These are phyloP conservation scores for Cinnamomum micranthum DNA, from an alignment of 164 flowering plant genomes.

Conservation along the genomic window DNA sequence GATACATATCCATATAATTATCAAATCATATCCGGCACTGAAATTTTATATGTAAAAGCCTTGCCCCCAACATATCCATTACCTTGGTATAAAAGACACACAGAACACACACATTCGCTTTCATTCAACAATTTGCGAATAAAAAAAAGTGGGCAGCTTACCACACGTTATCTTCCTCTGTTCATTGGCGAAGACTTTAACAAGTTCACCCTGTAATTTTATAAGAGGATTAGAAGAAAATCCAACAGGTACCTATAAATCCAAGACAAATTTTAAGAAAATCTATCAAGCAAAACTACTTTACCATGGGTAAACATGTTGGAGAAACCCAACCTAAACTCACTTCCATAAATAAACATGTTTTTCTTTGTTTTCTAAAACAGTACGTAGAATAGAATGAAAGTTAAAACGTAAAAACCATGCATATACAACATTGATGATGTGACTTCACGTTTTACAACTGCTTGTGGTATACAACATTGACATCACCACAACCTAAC, in stretches of 20 bases:
- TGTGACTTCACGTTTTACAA: too few species aligned
- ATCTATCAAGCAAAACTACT: neutral
- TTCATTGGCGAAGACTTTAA: slow-evolving; percentile 89
- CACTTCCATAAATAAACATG: neutral
- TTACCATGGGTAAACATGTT: neutral
- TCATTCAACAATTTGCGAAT: neutral
- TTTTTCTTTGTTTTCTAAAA: too few species aligned
- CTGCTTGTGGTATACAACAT: neutral
- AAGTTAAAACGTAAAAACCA: neutral
- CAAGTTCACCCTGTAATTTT: slow-evolving; percentile 83
- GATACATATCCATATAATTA: too few species aligned
- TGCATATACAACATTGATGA: too few species aligned
- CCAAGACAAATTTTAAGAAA: neutral
- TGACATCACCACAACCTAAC: neutral
- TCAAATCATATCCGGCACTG: too few species aligned
- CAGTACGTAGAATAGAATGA: neutral
- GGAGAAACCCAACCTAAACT: neutral
- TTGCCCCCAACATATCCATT: too few species aligned
- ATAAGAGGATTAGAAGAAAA: neutral
- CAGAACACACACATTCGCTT: neutral
- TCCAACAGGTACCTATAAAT: too few species aligned
- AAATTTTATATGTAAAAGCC: too few species aligned
- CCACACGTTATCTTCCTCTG: slow-evolving; percentile 81
- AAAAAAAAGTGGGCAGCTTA: slow-evolving; percentile 24
- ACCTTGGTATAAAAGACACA: neutral